Evolutionary conservation across 2,329 filamentous ascomycete species (phyloP), one percentile per base, ranked within the genome.

Genomic region (Lecanoromycetidae sp.): DNA sequence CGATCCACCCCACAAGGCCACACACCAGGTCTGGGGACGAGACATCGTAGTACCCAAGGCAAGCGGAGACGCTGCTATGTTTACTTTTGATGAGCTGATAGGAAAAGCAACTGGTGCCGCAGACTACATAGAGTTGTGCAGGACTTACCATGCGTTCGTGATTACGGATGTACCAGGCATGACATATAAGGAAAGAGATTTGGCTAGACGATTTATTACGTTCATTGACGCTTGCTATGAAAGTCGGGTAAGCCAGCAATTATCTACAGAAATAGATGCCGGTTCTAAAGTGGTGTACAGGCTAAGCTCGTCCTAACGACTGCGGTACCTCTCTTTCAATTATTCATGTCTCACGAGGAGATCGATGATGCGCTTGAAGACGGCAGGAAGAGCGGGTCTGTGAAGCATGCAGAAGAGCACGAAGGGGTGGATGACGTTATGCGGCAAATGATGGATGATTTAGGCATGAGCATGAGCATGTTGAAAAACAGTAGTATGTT

Each of bases 221-320:
- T 95, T 98, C 57, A 86, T 98, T 55, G 91, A 98, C 62, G 90
- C 91, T 5, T 82, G 95, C 4, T 98, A 98, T 61, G 91, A 98
- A 65, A 71, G 67, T 54, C 65, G 72, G 56, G 74, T 76, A 61
- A 50, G 69, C 13, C 15, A 25, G 54, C 9, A 26, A 10, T 25
- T 20, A 20, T 15, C 15, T 6, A 15, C 13, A 45, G 41, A 20
- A 10, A 23, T n/a, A 29, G 10, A 15, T 29, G 10, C 5, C 9
- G 26, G 6, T 7, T 5, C 30, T 51, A 13, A 51, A 35, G 6
- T 13, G 20, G n/a, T 9, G 5, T 15, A 23, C 77, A 90, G 64
- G 88, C 87, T n/a, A 96, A 95, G 67, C 76, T 98, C 6, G 90
- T 96, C 13, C 76, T 98, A 47, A 98, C 91, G 0, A 88, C 85